Evolutionary conservation across 1,284 basidiomycete species (phyloP).

Genomic region (Veloboletus limbatus): DNA sequence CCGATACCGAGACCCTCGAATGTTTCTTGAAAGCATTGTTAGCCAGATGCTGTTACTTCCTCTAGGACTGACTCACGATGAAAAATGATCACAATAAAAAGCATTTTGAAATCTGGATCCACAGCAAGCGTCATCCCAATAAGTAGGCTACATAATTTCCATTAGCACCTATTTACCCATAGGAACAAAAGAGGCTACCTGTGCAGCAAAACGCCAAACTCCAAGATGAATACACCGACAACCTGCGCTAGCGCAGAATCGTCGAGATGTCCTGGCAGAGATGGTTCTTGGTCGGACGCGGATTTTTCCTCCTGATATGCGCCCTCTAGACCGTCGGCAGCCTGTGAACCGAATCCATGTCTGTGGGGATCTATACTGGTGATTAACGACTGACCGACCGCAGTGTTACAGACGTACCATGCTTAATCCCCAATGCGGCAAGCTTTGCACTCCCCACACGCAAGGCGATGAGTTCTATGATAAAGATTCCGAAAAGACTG

Average conservation of each 20-base stretch:
- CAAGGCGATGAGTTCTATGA: slow-evolving; percentile 83
- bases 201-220: slow-evolving; percentile 92
- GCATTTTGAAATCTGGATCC: slow-evolving; percentile 72
- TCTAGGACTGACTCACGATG: slow-evolving; percentile 57
- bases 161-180: not conserved
- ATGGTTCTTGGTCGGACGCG: slow-evolving; percentile 21
- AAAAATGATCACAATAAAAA: slow-evolving; percentile 91
- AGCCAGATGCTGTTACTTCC: slow-evolving; percentile 1
- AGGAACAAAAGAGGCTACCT: slow-evolving; percentile 38
- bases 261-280: slow-evolving; percentile 22
- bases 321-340: slow-evolving; percentile 66
- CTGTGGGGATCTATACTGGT: slow-evolving; percentile 56
- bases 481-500: slow-evolving; percentile 81
- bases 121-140: slow-evolving; percentile 95
- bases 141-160: slow-evolving; percentile 52
- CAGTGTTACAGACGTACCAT: slow-evolving; percentile 42
- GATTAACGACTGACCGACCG: not conserved
- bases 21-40: slow-evolving; percentile 52
- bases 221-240: slow-evolving; percentile 82
- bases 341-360: slow-evolving; percentile 62
- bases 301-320: slow-evolving; percentile 15
- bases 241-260: slow-evolving; percentile 68
- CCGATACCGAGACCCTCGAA: slow-evolving; percentile 93
- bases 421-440: slow-evolving; percentile 47
- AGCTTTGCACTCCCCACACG: slow-evolving; percentile 73